These are phyloP conservation scores for Sisymbrium altissimum DNA, from an alignment of 345 rosid species.

Conservation along the genomic window DNA sequence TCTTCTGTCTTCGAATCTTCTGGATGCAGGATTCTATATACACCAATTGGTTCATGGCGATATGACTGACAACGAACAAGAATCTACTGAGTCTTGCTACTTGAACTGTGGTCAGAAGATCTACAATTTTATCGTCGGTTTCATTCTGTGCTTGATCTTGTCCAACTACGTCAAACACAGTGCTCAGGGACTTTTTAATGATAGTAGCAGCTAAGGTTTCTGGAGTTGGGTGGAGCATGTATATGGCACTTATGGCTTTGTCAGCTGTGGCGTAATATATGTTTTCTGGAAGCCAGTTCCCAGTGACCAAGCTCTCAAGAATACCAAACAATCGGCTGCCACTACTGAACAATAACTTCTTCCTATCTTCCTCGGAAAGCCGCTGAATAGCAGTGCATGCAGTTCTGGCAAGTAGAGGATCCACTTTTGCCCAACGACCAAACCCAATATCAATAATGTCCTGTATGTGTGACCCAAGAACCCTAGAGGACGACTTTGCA, in stretches of 20 bases:
- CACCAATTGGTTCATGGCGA: conserved; percentile 94
- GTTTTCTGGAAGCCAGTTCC: conserved; percentile 84
- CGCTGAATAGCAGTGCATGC: conserved; percentile 91
- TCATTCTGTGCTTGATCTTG: conserved; percentile 50
- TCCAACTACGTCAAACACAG: conserved; percentile 48
- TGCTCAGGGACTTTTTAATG: conserved; percentile 62
- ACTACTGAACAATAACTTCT: conserved; percentile 60
- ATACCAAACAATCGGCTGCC: conserved; percentile 73
- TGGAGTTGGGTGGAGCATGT: conserved; percentile 82
- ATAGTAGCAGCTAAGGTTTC: conserved; percentile 71
- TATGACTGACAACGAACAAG: conserved; percentile 74
- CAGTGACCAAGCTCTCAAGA: conserved; percentile 72
- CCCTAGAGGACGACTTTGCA: conserved; percentile 71
- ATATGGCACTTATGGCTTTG: conserved; percentile 81
- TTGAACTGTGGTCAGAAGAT: conserved; percentile 53
- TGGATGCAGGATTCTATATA: conserved; percentile 84
- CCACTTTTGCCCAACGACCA: conserved; percentile 99
- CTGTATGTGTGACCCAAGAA: conserved; percentile 88
- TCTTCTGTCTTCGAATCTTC: conserved; percentile 84
- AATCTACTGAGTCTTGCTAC: conserved; percentile 78
- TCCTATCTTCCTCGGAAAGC: conserved; percentile 76
- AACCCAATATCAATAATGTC: conserved; percentile 97
- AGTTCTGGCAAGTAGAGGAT: conserved; percentile 86
- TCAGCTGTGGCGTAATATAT: conserved; percentile 91
- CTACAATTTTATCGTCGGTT: conserved; percentile 23